Percentiles rank a stretch among this genome's conserved stretches.
Evolutionary conservation across 2,329 filamentous ascomycete species (phyloP).

Genomic region (Ceratocystiopsis sp.): DNA sequence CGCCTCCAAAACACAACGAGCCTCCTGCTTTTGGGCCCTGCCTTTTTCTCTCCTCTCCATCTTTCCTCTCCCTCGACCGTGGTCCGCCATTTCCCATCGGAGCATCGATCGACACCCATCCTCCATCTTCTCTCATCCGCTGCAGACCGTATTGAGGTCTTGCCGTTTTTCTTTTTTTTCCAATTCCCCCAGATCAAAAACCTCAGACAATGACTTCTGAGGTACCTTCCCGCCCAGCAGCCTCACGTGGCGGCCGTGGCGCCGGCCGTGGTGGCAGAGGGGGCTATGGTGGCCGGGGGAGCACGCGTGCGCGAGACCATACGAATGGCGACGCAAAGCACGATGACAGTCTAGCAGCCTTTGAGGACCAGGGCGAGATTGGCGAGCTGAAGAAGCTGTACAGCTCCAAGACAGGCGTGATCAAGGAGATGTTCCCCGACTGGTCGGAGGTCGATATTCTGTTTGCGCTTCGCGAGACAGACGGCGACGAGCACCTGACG

Average conservation of each 20-base stretch:
- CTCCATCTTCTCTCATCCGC: too few relatives aligned
- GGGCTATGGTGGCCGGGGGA: conserved; percentile 52
- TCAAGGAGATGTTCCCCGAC: conserved; percentile 87
- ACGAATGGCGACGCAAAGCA: conserved; percentile 52
- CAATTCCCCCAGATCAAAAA: conserved; percentile 16
- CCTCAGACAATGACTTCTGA: conserved; percentile 77
- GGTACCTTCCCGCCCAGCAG: conserved; percentile 67
- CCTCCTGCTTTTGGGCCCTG: too few relatives aligned
- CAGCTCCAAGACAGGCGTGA: conserved; percentile 55
- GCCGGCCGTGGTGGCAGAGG: conserved; percentile 73
- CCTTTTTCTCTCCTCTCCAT: too few relatives aligned
- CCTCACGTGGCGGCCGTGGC: conserved; percentile 69
- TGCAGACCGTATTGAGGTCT: too few relatives aligned
- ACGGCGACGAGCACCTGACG: conserved; percentile 58
- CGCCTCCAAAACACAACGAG: too few relatives aligned
- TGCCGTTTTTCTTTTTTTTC: not conserved
- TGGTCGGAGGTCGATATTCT: conserved; percentile 94
- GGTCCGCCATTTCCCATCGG: too few relatives aligned
- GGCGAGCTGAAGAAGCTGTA: conserved; percentile 86
- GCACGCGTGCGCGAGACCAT: conserved; percentile 37
- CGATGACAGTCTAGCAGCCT: conserved; percentile 41
- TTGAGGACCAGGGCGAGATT: conserved; percentile 75
- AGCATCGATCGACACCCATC: too few relatives aligned
- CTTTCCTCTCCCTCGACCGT: too few relatives aligned
- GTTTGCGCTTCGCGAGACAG: conserved; percentile 77